Conservation (phyloP, 192 early-diverging fungal species). For the Rhizophagus sp. region DNA sequence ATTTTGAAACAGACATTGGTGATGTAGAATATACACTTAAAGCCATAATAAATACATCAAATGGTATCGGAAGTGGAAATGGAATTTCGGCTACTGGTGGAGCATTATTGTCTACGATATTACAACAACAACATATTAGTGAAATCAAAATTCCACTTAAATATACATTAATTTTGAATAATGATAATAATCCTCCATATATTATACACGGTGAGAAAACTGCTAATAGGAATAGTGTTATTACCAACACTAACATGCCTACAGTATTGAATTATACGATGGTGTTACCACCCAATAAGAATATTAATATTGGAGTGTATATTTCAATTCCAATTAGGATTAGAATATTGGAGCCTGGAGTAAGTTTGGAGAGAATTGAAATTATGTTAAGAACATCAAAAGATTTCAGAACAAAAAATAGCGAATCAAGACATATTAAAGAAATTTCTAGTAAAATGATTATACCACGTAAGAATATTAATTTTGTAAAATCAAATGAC, state of each 20-base stretch:
- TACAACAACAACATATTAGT: not conserved
- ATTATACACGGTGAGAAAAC: constrained; percentile 7
- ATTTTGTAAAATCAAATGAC: not conserved
- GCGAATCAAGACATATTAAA: constrained; percentile 1
- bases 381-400: constrained; percentile 6
- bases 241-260: not conserved
- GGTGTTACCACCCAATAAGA: constrained; percentile 28
- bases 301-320: constrained; percentile 25
- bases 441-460: constrained; percentile 1
- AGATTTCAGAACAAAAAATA: constrained; percentile 22
- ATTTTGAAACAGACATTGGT: constrained; percentile 4
- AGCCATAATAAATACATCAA: not conserved
- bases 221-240: not conserved
- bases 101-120: not conserved
- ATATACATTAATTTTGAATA: constrained; percentile 16
- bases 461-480: constrained; percentile 18
- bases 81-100: not conserved
- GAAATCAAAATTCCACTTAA: constrained; percentile 23
- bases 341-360: constrained; percentile 11
- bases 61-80: not conserved
- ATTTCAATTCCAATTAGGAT: constrained; percentile 24
- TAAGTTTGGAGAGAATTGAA: constrained; percentile 23
- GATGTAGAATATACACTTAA: constrained; percentile 9
- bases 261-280: constrained; percentile 8
- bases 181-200: constrained; percentile 11